Evolutionary conservation across 192 early-diverging fungal species (phyloP), one percentile per base, ranked within the genome.

Genomic region (Coemansia sp.): DNA sequence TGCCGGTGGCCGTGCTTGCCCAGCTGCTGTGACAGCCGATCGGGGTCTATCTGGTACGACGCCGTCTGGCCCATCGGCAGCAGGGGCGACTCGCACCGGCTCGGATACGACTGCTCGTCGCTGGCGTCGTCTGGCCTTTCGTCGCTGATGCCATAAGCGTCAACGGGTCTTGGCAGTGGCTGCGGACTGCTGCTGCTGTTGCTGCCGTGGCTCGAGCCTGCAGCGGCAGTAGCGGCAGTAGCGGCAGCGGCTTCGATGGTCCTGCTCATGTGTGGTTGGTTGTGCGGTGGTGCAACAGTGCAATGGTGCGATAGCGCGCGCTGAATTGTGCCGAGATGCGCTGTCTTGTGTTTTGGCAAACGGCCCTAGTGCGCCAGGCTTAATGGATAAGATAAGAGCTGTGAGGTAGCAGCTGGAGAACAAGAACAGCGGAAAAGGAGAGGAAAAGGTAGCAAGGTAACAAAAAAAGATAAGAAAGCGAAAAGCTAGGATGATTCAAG

Each of bases 61-160:
- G 62, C 55, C 11, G 61, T 51, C 58, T 78, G 70, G 48, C 76
- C 76, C 76, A 79, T 79, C n/a, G 76, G 76, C 54, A 79, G 71
- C 45, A 79, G 64, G 24, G 76, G 76, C 48, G 76, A 79, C 57
- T 72, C 76, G 62, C 76, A 79, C 47, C 76, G 56, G 61, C 75
- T 72, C 20, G 69, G 69, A 47, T 72, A 57, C 24, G 75, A 60
- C 25, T 68, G 62, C 13, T 30, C 58, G 9, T 50, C 16, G 9
- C n/a, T n/a, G n/a, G n/a, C n/a, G n/a, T n/a, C 39, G 20, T 36
- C 49, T 27, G 25, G 3, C 49, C 5, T 20, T 51, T 8, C 5
- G 25, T 51, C 25, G 1, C 19, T 45, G 27, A 22, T 58, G 56
- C 13, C 39, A 42, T 42, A 16, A 2, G 11, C 13, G 39, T 42